A percentile compares a stretch with the other conserved stretches of the same genome.
These are phyloP conservation scores for Lathyrus sativus DNA, from an alignment of 306 rosid species.

Conservation along the genomic window DNA sequence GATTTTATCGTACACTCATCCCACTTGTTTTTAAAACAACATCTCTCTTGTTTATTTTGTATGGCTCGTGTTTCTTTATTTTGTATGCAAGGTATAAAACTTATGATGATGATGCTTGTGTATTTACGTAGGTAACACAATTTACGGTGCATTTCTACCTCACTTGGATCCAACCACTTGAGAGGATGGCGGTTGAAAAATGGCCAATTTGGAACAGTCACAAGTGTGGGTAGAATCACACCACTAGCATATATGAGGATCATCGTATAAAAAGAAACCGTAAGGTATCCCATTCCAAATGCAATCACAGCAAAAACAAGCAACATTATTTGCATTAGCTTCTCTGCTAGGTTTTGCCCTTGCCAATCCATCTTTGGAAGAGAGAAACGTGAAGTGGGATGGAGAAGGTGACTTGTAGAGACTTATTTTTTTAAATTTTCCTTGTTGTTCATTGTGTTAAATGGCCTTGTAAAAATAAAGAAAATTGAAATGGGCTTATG, in stretches of 20 bases:
- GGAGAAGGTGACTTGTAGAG: background rate
- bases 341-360: constrained; percentile 91
- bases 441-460: too few species aligned
- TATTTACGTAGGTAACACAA: too few species aligned
- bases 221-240: constrained; percentile 73
- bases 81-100: too few species aligned
- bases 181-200: constrained; percentile 70
- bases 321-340: constrained; percentile 84
- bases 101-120: too few species aligned
- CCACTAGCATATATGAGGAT: constrained; percentile 69
- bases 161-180: constrained; percentile 76
- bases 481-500: too few species aligned
- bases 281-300: constrained; percentile 60
- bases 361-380: constrained; percentile 86
- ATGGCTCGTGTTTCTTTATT: too few species aligned
- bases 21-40: too few species aligned
- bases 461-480: too few species aligned
- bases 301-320: constrained; percentile 66
- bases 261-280: constrained; percentile 77
- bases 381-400: background rate
- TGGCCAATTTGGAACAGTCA: constrained; percentile 90
- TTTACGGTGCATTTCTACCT: constrained; percentile 72
- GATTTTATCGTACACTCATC: too few species aligned
- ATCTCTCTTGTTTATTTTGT: too few species aligned
- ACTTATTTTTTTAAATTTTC: too few species aligned